Evolutionary conservation across 2,329 filamentous ascomycete species (phyloP).

Genomic region (Diplodia intermedia): DNA sequence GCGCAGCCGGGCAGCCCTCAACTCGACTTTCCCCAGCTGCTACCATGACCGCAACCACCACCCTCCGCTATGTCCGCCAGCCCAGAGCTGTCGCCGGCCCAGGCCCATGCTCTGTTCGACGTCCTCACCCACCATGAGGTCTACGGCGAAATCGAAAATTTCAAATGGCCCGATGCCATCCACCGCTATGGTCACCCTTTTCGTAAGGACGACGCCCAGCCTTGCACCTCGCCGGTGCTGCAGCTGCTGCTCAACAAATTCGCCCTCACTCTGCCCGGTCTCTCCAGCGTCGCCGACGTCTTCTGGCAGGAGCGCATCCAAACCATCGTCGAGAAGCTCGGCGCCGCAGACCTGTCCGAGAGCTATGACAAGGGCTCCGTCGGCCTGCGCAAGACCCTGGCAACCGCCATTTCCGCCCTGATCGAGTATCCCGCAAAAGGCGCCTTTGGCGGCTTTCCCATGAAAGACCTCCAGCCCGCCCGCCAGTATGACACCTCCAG

Average conservation of each 20-base stretch:
- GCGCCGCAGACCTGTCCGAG: conserved; percentile 74
- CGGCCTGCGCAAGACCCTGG: conserved; percentile 75
- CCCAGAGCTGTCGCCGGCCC: conserved; percentile 51
- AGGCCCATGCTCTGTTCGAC: conserved; percentile 61
- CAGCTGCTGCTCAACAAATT: conserved; percentile 72
- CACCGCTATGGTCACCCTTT: conserved; percentile 75
- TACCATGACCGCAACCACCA: conserved; percentile 5
- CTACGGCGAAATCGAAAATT: conserved; percentile 72
- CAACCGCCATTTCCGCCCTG: conserved; percentile 73
- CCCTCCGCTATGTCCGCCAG: conserved; percentile 14
- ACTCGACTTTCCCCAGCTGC: conserved; percentile 2
- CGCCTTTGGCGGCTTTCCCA: conserved; percentile 66
- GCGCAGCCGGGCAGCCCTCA: conserved; percentile 1
- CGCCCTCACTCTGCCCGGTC: conserved; percentile 69
- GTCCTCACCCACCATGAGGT: conserved; percentile 62
- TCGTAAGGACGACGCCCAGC: conserved; percentile 51
- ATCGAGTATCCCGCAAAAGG: conserved; percentile 74
- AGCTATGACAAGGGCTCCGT: conserved; percentile 81
- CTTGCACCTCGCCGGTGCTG: conserved; percentile 67
- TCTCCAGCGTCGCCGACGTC: conserved; percentile 64
- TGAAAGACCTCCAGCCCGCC: conserved; percentile 43
- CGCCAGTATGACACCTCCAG: conserved; percentile 64
- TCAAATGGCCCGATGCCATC: conserved; percentile 71
- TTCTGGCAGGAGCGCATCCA: conserved; percentile 53
- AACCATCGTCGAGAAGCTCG: conserved; percentile 54